Conservation (phyloP, 2,329 filamentous ascomycete genomes). For the Penicillium sp. region DNA sequence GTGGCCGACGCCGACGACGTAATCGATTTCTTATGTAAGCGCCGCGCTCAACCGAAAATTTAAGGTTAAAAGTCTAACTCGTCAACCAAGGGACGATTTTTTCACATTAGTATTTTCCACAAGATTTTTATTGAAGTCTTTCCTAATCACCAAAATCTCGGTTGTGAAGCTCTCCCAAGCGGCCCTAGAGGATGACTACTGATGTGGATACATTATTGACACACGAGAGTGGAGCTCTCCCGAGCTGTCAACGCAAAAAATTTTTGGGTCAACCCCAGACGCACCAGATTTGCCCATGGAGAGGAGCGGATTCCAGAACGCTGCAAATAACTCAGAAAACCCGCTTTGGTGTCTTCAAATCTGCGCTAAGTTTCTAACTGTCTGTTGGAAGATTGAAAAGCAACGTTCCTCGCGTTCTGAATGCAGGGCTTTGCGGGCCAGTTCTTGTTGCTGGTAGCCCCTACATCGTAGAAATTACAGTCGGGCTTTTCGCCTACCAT, state of each 20-base stretch:
- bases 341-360: neutral
- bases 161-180: neutral
- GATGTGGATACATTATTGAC: neutral
- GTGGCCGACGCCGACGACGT: conserved; percentile 9
- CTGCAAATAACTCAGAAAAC: neutral
- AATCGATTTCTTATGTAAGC: conserved; percentile 18
- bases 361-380: neutral
- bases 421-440: neutral
- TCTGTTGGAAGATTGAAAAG: neutral
- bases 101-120: neutral
- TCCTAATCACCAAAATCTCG: neutral
- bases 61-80: conserved; percentile 5
- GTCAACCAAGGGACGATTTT: neutral
- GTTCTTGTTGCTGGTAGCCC: neutral
- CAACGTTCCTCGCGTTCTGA: neutral
- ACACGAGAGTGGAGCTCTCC: neutral
- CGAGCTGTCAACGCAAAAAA: neutral
- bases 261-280: neutral
- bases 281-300: neutral
- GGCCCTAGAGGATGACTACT: neutral
- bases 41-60: neutral
- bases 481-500: neutral
- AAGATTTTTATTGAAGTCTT: neutral
- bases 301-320: neutral
- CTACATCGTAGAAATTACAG: neutral